Evolutionary conservation across 2,329 filamentous ascomycete species (phyloP).

Genomic region (Fusarium napiforme): DNA sequence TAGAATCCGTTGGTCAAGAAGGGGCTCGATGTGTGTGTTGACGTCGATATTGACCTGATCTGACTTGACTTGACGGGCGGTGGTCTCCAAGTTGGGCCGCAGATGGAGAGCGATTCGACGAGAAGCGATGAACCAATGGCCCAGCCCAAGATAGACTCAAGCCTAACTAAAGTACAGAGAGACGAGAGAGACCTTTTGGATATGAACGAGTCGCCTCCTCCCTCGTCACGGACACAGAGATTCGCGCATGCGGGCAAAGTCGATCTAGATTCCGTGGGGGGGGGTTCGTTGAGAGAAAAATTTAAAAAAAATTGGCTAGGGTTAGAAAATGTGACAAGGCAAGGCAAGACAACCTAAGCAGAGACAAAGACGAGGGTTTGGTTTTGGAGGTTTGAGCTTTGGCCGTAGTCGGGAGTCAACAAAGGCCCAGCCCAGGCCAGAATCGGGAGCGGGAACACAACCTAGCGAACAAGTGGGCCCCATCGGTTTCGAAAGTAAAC

Average conservation of each 20-base stretch:
- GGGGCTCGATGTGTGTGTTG: conserved; percentile 29
- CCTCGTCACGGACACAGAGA: conserved; percentile 37
- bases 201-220: conserved; percentile 39
- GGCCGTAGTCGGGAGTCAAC: conserved; percentile 23
- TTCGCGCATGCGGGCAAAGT: conserved; percentile 29
- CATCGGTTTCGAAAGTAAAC: conserved; percentile 42
- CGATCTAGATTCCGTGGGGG: conserved; percentile 10
- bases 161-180: background rate
- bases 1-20: conserved; percentile 32
- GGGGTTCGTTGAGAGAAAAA: background rate
- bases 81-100: conserved; percentile 43
- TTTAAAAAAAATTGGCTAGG: background rate
- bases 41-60: conserved; percentile 15
- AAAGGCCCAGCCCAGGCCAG: conserved; percentile 21
- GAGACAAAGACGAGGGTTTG: background rate
- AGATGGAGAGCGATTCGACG: conserved; percentile 33
- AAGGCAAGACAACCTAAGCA: background rate
- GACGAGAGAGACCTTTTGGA: conserved; percentile 15
- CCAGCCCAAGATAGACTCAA: conserved; percentile 2
- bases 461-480: conserved; percentile 31
- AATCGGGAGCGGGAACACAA: conserved; percentile 30
- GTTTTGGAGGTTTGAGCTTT: conserved; percentile 23
- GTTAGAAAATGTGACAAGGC: conserved; percentile 19
- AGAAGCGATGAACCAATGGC: conserved; percentile 8
- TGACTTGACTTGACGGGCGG: conserved; percentile 13